Evolutionary conservation across 495 filamentous ascomycete genomes (phyloP).

Genomic region (Copromyces sp.): DNA sequence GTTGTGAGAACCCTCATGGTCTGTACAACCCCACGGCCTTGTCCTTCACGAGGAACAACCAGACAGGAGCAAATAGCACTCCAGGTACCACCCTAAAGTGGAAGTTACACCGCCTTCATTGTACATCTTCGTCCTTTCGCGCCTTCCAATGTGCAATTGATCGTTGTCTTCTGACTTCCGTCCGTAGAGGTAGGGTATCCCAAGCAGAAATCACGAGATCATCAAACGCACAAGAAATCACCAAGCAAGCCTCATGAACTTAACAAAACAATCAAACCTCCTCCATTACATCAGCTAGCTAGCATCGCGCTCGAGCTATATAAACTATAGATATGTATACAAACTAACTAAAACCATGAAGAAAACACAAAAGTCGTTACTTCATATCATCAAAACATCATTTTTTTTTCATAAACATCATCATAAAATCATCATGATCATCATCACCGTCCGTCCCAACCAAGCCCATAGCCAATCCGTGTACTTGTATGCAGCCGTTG

Average conservation of each 20-base stretch:
- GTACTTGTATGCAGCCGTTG: neutral
- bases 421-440: neutral
- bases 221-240: neutral
- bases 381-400: neutral
- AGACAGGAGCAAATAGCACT: neutral
- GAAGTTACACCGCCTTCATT: too few species aligned
- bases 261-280: neutral
- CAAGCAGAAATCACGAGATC: neutral
- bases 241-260: neutral
- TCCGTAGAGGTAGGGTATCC: too few species aligned
- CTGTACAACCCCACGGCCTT: neutral
- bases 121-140: too few species aligned
- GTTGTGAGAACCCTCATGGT: neutral
- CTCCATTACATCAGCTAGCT: neutral
- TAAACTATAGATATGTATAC: neutral
- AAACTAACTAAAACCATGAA: neutral
- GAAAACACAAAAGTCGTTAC: neutral
- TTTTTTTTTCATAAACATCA: neutral
- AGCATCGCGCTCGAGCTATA: neutral
- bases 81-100: neutral
- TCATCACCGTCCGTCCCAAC: neutral
- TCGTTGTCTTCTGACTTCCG: neutral
- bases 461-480: neutral
- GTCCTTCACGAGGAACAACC: neutral
- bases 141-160: neutral